Conservation (phyloP, 1,284 basidiomycete species). For the Sanghuangporus weigelae region DNA sequence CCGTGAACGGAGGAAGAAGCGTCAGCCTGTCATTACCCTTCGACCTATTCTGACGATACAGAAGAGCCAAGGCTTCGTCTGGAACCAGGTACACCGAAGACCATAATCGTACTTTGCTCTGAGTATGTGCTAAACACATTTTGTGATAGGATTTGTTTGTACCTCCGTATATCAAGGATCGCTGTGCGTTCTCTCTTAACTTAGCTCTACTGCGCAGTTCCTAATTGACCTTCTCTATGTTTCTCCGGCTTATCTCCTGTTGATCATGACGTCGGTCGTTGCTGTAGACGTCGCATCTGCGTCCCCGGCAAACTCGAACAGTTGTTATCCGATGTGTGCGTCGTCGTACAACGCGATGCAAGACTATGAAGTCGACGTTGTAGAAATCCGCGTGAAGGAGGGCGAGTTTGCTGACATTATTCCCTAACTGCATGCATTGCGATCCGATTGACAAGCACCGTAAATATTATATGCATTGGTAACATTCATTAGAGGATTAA, state of each 20-base stretch:
- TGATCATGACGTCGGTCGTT: conserved; percentile 15
- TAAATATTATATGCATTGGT: neutral
- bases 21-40: conserved; percentile 52
- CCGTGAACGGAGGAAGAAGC: conserved; percentile 51
- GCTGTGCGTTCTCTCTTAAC: conserved; percentile 53
- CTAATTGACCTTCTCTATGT: conserved; percentile 15
- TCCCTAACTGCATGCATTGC: conserved; percentile 34
- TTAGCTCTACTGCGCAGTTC: conserved; percentile 14
- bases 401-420: conserved; percentile 72
- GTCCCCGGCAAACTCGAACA: conserved; percentile 62
- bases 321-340: conserved; percentile 62
- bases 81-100: conserved; percentile 63
- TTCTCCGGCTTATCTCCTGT: conserved; percentile 11
- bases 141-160: conserved; percentile 68
- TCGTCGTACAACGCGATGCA: conserved; percentile 59
- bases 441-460: neutral
- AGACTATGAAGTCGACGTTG: conserved; percentile 77
- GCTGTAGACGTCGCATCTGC: conserved; percentile 70
- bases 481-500: neutral
- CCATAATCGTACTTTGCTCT: conserved; percentile 10
- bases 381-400: conserved; percentile 76
- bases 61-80: conserved; percentile 80
- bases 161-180: conserved; percentile 80
- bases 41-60: conserved; percentile 80
- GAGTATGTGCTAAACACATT: conserved; percentile 5